Evolutionary conservation across 2,329 filamentous ascomycete species (phyloP).

Genomic region (Beauveria sp.): DNA sequence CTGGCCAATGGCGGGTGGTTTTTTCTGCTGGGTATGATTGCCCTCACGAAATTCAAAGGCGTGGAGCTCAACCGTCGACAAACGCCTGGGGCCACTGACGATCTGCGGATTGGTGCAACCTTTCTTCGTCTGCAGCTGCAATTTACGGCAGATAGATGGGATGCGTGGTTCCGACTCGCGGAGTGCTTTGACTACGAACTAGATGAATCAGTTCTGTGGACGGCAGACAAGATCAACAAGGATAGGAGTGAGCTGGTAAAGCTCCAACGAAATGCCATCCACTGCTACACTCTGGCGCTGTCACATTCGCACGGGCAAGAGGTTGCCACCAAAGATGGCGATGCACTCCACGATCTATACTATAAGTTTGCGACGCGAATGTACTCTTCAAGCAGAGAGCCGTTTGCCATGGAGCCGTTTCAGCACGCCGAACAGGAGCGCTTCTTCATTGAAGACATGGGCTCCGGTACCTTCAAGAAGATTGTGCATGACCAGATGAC

Average conservation of each 20-base stretch:
- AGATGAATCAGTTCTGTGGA: slow-evolving; percentile 82
- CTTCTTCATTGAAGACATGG: slow-evolving; percentile 46
- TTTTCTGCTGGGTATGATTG: slow-evolving; percentile 81
- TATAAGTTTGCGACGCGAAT: slow-evolving; percentile 54
- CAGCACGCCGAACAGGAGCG: slow-evolving; percentile 48
- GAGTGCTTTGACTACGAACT: slow-evolving; percentile 84
- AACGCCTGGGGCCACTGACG: slow-evolving; percentile 71
- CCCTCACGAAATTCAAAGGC: slow-evolving; percentile 73
- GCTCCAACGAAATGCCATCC: slow-evolving; percentile 72
- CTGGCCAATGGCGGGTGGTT: slow-evolving; percentile 84
- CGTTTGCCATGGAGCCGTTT: slow-evolving; percentile 56
- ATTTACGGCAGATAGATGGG: slow-evolving; percentile 74
- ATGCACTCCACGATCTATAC: slow-evolving; percentile 50
- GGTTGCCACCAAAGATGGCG: slow-evolving; percentile 37
- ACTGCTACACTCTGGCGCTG: slow-evolving; percentile 62
- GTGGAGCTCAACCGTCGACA: slow-evolving; percentile 66
- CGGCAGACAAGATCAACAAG: slow-evolving; percentile 84
- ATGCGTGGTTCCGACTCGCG: slow-evolving; percentile 82
- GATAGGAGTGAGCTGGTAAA: slow-evolving; percentile 65
- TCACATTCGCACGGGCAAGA: slow-evolving; percentile 44
- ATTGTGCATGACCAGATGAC: slow-evolving; percentile 49
- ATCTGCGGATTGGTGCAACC: slow-evolving; percentile 71
- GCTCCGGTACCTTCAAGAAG: slow-evolving; percentile 42
- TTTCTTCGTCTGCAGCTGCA: slow-evolving; percentile 78
- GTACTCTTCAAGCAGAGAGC: slow-evolving; percentile 54